phyloP scores from a whole-genome alignment of 179 eudicot genomes.

The Spergularia azorica region DNA sequence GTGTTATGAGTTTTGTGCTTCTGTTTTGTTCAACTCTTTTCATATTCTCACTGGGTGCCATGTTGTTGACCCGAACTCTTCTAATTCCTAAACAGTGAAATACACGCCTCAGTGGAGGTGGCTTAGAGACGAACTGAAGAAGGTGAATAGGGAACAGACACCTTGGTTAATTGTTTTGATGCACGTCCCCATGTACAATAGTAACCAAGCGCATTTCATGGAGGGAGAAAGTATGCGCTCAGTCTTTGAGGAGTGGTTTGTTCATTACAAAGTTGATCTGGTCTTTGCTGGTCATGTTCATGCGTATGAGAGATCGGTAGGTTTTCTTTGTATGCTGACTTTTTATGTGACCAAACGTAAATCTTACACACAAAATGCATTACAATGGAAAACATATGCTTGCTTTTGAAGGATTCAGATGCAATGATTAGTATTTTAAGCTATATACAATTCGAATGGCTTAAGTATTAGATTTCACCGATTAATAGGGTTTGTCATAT shows the following conservation, averaged over 20 bases:
- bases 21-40: background rate
- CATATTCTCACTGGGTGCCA: background rate
- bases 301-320: conserved; percentile 95
- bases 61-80: background rate
- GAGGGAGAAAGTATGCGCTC: conserved; percentile 95
- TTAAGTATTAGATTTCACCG: no score
- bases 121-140: conserved; percentile 63
- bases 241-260: conserved; percentile 78
- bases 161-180: conserved; percentile 96
- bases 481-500: no score
- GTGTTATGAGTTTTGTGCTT: background rate
- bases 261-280: conserved; percentile 72
- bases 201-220: conserved; percentile 85
- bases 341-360: background rate
- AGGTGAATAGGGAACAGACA: conserved; percentile 82
- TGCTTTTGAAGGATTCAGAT: no score
- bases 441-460: no score
- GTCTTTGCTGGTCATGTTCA: conserved; percentile 93
- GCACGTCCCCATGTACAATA: conserved; percentile 91
- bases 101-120: conserved; percentile 92
- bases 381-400: no score
- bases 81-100: conserved; percentile 57
- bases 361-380: background rate
- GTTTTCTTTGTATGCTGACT: conserved; percentile 14
- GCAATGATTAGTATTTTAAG: no score